Evolutionary conservation across 306 rosid species (phyloP), one percentile per base, ranked within the genome.

Genomic region (Echinosophora koreensis): DNA sequence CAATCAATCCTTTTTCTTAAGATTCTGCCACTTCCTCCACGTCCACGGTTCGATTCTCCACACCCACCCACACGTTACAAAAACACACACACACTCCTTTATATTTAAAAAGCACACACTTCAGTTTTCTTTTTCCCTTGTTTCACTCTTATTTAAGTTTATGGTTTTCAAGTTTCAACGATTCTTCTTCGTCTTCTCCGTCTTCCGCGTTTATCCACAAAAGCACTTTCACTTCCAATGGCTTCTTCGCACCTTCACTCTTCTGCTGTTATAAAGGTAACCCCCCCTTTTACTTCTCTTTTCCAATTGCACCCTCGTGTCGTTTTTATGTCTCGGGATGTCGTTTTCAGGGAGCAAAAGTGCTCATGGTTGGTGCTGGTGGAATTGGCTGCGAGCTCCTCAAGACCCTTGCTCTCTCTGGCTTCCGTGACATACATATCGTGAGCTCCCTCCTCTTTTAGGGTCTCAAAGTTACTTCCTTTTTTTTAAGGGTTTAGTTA

Each of bases 371-470:
- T 61, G 99, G 99, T 17, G 99, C 99, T 5, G 99, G 99, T 61
- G 99, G 99, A 79, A 96, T 96, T 80, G 99, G 99, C 39, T 96
- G 99, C 82, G 99, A 96, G 88, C 92, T 96, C 9, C 92, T 96
- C 77, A 96, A 96, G 81, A 96, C 98, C 62, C 92, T 96, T 37
- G 97, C 96, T 27, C 99, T 96, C 85, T 91, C 99, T 4, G 99
- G 96, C 32, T 96, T 96, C 86, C 85, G 82, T 65, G 99, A 92
- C 72, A 93, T 96, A 77, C 99, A 93, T 87, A 96, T 96, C 73
- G 99, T 96, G 58, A 83, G 91, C 81, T 35, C 18, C 22, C 18
- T 76, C 72, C 27, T 28, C 57, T 32, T 22, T 68, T 39, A 54
- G 17, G 27, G 39, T 27, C 8, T 60, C 15, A 8, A 63, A n/a